Evolutionary conservation across 257 asterid genomes (phyloP).

Genomic region (Rehmannia glutinosa): DNA sequence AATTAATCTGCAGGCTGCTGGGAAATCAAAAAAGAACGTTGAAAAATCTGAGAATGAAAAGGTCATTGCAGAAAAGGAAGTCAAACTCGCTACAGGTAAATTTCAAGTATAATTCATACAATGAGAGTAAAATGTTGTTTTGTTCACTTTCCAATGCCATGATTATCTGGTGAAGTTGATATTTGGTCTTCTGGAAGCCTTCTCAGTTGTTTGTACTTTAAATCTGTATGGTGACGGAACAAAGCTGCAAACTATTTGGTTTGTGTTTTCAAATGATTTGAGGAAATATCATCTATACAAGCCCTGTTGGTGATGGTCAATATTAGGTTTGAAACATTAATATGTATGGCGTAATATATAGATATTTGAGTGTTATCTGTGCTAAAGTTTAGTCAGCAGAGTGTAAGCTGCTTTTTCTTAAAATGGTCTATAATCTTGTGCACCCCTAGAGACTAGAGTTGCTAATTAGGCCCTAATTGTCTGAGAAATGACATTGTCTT

Average conservation of each 20-base stretch:
- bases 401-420: not conserved
- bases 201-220: not conserved
- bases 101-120: conserved; percentile 11
- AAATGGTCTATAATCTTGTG: not conserved
- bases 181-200: conserved; percentile 12
- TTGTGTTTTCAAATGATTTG: not conserved
- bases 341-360: not conserved
- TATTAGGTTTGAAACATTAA: not conserved
- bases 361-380: not conserved
- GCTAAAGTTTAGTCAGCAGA: not conserved
- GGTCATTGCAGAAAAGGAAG: conserved; percentile 25
- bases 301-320: not conserved
- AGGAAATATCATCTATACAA: not conserved
- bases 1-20: conserved; percentile 72
- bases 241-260: not conserved
- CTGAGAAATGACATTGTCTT: too few species aligned
- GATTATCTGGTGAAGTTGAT: conserved; percentile 9
- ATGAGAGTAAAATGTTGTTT: not conserved
- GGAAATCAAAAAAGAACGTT: conserved; percentile 54
- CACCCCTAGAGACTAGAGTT: conserved; percentile 9
- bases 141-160: not conserved
- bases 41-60: conserved; percentile 39
- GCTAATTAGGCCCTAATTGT: not conserved
- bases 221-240: not conserved
- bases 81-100: conserved; percentile 45